These are phyloP conservation scores for Apiotrichum siamense DNA, from an alignment of 1,284 basidiomycete genomes.

Conservation along the genomic window DNA sequence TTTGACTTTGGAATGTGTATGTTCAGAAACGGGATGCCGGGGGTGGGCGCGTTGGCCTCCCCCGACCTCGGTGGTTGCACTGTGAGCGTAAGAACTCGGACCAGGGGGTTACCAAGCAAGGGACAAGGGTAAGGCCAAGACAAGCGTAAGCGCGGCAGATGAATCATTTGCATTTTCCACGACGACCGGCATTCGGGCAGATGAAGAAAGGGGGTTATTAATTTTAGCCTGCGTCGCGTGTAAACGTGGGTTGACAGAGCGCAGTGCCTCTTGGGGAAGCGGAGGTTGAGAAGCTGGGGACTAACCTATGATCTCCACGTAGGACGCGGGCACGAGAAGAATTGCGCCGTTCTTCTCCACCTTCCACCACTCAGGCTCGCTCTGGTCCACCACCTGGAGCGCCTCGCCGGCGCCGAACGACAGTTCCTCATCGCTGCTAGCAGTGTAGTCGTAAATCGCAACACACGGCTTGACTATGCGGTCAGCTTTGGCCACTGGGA, in stretches of 20 bases:
- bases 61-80: not conserved
- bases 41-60: not conserved
- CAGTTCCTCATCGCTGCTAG: constrained; percentile 66
- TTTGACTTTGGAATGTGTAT: not conserved
- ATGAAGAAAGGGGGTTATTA: constrained; percentile 34
- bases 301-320: constrained; percentile 84
- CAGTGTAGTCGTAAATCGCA: constrained; percentile 72
- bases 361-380: constrained; percentile 89
- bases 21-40: not conserved
- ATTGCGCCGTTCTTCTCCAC: constrained; percentile 73
- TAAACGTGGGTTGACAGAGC: constrained; percentile 46
- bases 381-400: constrained; percentile 68
- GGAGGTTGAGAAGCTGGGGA: constrained; percentile 49
- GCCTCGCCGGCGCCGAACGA: constrained; percentile 72
- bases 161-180: constrained; percentile 14
- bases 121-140: not conserved
- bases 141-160: too few relatives aligned
- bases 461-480: constrained; percentile 20
- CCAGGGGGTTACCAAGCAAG: not conserved
- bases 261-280: constrained; percentile 5
- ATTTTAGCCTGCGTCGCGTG: constrained; percentile 42
- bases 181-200: not conserved
- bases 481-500: not conserved
- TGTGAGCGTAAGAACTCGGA: constrained; percentile 1
- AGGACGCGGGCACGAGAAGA: constrained; percentile 81